Evolutionary conservation across 140 eudicot species (phyloP).

Genomic region (Flaveria floridana): DNA sequence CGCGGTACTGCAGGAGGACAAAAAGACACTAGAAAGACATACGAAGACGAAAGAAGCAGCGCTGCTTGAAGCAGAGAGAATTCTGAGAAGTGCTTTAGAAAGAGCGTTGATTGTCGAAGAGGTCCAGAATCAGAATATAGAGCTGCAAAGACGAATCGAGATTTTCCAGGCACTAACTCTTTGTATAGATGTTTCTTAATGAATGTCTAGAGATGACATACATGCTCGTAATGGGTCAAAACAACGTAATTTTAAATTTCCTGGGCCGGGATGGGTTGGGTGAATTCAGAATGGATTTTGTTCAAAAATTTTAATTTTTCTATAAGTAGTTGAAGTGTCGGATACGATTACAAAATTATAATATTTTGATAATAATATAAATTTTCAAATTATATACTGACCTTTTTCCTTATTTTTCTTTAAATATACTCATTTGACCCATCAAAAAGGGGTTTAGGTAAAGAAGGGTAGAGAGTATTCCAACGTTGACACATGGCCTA

Average conservation of each 20-base stretch:
- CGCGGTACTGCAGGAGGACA: constrained; percentile 66
- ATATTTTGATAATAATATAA: background rate
- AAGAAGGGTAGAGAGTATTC: background rate
- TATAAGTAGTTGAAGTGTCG: no score
- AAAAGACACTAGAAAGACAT: constrained; percentile 72
- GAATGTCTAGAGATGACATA: background rate
- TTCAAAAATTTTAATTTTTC: no score
- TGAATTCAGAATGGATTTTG: background rate
- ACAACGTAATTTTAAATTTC: background rate
- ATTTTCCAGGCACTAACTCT: constrained; percentile 57
- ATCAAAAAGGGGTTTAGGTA: background rate
- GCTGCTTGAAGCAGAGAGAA: constrained; percentile 79
- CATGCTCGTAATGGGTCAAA: background rate
- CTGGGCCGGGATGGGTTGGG: background rate
- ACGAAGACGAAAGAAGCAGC: constrained; percentile 88
- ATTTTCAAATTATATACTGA: background rate
- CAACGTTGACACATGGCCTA: background rate
- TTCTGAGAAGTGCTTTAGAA: constrained; percentile 83
- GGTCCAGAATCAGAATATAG: constrained; percentile 83
- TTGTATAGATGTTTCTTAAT: background rate
- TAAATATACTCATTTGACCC: background rate
- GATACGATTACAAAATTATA: no score
- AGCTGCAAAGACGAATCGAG: constrained; percentile 80
- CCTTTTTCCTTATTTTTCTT: background rate
- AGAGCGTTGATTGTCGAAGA: constrained; percentile 86